These are phyloP conservation scores for Cadophora malorum DNA, from an alignment of 2,329 filamentous ascomycete species.

Conservation along the genomic window DNA sequence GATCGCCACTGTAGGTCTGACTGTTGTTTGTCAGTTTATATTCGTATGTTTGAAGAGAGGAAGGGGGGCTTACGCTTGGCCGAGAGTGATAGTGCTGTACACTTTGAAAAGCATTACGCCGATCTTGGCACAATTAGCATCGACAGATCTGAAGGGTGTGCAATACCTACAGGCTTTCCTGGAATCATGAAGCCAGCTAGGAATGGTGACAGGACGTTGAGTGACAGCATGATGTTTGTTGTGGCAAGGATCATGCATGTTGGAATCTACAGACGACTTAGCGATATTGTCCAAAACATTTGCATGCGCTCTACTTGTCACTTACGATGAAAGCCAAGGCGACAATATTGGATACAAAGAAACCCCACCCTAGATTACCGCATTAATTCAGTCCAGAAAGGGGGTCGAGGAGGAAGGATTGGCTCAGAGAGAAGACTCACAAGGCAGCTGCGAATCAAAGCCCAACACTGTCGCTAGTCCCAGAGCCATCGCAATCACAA, in stretches of 20 bases:
- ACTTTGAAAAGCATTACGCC: slow-evolving; percentile 83
- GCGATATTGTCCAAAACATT: neutral
- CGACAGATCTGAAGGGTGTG: neutral
- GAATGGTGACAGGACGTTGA: slow-evolving; percentile 76
- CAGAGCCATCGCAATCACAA: slow-evolving; percentile 55
- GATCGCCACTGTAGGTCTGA: slow-evolving; percentile 35
- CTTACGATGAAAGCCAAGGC: slow-evolving; percentile 63
- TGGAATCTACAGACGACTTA: slow-evolving; percentile 51
- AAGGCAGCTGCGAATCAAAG: slow-evolving; percentile 57
- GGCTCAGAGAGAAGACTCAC: slow-evolving; percentile 21
- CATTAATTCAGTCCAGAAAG: too few species aligned
- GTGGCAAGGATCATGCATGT: slow-evolving; percentile 74
- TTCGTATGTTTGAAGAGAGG: too few species aligned
- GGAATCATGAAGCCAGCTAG: slow-evolving; percentile 73
- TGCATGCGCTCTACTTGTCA: neutral
- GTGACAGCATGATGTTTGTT: slow-evolving; percentile 67
- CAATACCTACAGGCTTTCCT: slow-evolving; percentile 56
- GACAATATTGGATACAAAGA: slow-evolving; percentile 49
- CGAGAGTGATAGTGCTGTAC: slow-evolving; percentile 72
- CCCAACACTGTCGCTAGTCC: slow-evolving; percentile 54
- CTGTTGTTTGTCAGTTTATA: too few species aligned
- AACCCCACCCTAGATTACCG: slow-evolving; percentile 41
- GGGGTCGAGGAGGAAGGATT: too few species aligned
- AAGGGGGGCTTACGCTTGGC: slow-evolving; percentile 51
- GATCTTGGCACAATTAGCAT: slow-evolving; percentile 45